These are phyloP conservation scores for Ophiostoma populinum DNA, from an alignment of 2,329 filamentous ascomycete species.

Conservation along the genomic window DNA sequence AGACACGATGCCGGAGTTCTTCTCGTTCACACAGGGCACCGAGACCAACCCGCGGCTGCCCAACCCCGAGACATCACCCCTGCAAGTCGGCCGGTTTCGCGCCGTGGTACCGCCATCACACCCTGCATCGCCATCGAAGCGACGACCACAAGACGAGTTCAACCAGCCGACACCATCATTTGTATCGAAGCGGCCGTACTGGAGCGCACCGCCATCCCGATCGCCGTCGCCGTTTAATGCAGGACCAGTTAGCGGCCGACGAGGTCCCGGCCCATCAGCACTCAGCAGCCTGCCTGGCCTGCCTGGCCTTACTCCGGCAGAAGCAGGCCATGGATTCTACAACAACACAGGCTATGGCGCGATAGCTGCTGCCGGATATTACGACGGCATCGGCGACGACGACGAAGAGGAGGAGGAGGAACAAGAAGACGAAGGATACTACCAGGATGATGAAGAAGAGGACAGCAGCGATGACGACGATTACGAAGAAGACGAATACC, in stretches of 20 bases:
- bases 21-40: conserved; percentile 48
- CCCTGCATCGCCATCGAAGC: not conserved
- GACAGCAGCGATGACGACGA: not conserved
- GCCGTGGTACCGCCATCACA: conserved; percentile 25
- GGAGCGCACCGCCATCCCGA: conserved; percentile 5
- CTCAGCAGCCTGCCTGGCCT: not conserved
- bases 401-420: not conserved
- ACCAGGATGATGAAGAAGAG: conserved; percentile 1
- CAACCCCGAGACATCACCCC: conserved; percentile 32
- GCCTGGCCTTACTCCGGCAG: not conserved
- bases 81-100: conserved; percentile 47
- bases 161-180: conserved; percentile 1
- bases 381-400: conserved; percentile 3
- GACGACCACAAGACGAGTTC: not conserved
- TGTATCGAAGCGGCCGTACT: conserved; percentile 3
- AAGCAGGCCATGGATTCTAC: conserved; percentile 5
- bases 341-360: conserved; percentile 6
- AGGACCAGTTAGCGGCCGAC: not conserved
- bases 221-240: conserved; percentile 5
- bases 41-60: conserved; percentile 37
- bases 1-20: conserved; percentile 44
- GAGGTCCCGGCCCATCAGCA: not conserved
- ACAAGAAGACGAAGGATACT: conserved; percentile 1
- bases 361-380: conserved; percentile 6
- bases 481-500: not conserved